Base-by-base conservation (phyloP, 2,329 filamentous ascomycete genomes). In the Rachicladosporium sp. region DNA sequence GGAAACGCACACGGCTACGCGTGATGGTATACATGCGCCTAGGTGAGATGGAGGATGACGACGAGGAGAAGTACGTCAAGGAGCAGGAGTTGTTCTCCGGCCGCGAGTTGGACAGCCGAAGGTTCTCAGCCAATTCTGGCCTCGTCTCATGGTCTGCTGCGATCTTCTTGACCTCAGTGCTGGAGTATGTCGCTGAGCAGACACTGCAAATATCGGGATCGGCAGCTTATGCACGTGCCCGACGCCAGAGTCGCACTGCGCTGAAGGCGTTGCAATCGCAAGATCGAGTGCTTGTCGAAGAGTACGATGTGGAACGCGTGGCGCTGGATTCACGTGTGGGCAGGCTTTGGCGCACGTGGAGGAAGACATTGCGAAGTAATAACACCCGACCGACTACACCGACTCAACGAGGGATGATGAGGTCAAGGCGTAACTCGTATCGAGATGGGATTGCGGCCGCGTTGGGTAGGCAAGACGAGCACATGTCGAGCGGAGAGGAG, bases 1-100 rank as follows among this genome's bases (percentile, higher is more conserved):
- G 91, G 88, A 95, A 93, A 66, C 76, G 91, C 49, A 91, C 88
- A 0, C 78, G 91, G 39, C 66, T 98, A 52, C 78, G 91, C 44
- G 94, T 91, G 60, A 98, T 98, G 91, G 89, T 98, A 12, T 96
- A 96, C 59, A 96, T 88, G 6, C 88, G 91, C 6, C 69, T 98
- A 5, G 91, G 91, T 33, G 89, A 98, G 56, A 79, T 98, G 73
- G 93, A 98, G 60, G 91, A 98, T 63, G 88, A 96, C 50, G 91
- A 98, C 49, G 91, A 96, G 60, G 89, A 95, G 55, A 77, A 79
- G 37, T 85, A 85, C 54, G 82, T 93, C 57, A 78, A 87, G 47
- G 78, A 86, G 52, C 86, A 91, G 42, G 75, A 83, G 31, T 69
- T 89, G 8, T 64, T 67, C 32, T 74, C 77, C 30, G 66, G 70